phyloP scores from a whole-genome alignment of 305 asterid genomes.

The Withania somnifera region DNA sequence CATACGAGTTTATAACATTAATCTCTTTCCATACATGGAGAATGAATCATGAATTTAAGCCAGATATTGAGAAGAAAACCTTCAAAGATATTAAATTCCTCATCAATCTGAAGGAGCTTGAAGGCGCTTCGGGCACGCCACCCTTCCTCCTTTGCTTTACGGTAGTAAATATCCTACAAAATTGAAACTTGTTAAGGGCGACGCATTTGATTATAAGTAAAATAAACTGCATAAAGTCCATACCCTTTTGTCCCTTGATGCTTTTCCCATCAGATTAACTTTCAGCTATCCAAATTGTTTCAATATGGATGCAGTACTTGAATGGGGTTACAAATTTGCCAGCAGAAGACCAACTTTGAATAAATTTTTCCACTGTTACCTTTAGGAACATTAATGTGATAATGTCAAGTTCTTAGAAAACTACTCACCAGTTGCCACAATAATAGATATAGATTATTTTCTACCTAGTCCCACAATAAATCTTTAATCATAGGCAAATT shows the following conservation, averaged over 20 bases:
- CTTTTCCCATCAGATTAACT: conserved; percentile 62
- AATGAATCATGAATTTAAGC: background rate
- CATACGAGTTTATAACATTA: background rate
- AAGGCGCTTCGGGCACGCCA: conserved; percentile 97
- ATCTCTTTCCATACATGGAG: background rate
- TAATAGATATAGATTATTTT: background rate
- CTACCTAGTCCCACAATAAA: background rate
- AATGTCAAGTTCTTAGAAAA: background rate
- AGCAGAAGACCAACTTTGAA: background rate
- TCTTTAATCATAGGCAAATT: background rate
- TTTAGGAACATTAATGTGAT: background rate
- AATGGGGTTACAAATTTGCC: background rate
- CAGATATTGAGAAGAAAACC: conserved; percentile 20
- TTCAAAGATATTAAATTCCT: conserved; percentile 81
- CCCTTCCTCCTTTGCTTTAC: conserved; percentile 95
- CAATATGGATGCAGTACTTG: background rate
- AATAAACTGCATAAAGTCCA: background rate
- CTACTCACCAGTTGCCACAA: background rate
- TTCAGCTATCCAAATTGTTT: background rate
- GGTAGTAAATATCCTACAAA: conserved; percentile 77
- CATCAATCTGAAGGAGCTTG: conserved; percentile 95
- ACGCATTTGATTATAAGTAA: background rate
- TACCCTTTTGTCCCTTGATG: conserved; percentile 94
- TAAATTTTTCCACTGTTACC: background rate
- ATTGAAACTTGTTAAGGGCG: background rate